These are phyloP conservation scores for Dovyalis caffra DNA, from an alignment of 345 rosid species.

Conservation along the genomic window DNA sequence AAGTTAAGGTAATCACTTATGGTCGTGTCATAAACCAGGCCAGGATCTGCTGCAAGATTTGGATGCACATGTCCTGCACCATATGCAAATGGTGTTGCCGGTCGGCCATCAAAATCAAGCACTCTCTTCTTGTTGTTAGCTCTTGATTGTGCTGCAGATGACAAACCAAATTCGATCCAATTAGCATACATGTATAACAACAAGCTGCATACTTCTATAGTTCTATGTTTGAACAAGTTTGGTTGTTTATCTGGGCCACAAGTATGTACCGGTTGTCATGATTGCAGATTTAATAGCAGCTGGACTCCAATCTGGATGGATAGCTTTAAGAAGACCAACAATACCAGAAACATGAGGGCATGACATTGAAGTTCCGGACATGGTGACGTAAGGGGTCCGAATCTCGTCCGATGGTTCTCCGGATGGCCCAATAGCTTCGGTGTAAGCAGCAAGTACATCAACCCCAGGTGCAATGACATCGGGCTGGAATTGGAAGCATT, in stretches of 20 bases:
- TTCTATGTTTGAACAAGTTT: too few relatives aligned
- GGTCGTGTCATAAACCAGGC: conserved; percentile 29
- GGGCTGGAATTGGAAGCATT: conserved; percentile 29
- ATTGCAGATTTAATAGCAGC: conserved; percentile 48
- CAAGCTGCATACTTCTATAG: too few relatives aligned
- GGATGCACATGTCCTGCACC: conserved; percentile 34
- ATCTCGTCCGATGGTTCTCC: background rate
- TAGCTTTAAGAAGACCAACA: conserved; percentile 38
- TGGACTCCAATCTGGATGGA: conserved; percentile 46
- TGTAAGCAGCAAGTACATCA: conserved; percentile 39
- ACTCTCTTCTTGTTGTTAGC: conserved; percentile 6
- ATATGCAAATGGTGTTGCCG: conserved; percentile 25
- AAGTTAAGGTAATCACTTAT: conserved; percentile 18
- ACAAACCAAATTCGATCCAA: too few relatives aligned
- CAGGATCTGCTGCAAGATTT: conserved; percentile 26
- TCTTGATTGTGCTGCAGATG: conserved; percentile 1
- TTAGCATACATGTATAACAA: too few relatives aligned
- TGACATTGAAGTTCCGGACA: conserved; percentile 44
- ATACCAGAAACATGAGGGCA: conserved; percentile 41
- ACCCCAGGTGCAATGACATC: conserved; percentile 57
- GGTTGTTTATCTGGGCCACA: too few relatives aligned
- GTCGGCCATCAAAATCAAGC: background rate
- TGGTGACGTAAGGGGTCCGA: conserved; percentile 5
- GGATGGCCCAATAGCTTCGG: conserved; percentile 19
- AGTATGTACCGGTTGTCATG: conserved; percentile 40